Percentiles rank a stretch among this genome's conserved stretches.
Conservation (phyloP, 2,329 filamentous ascomycete genomes). For the Microcera coccophila region DNA sequence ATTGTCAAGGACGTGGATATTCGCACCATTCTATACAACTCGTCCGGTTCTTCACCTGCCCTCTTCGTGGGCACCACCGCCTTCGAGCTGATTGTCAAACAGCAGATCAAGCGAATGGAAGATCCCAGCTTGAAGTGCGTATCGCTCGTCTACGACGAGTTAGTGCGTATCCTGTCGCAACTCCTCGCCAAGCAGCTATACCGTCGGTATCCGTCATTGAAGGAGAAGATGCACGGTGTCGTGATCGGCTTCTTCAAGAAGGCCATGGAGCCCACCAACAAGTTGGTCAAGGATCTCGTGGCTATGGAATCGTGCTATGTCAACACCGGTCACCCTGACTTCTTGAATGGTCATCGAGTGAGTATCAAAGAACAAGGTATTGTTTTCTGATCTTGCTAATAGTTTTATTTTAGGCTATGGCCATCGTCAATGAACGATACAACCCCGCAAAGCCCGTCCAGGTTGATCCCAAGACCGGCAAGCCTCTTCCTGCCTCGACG, state of each 20-base stretch:
- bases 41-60: slow-evolving; percentile 93
- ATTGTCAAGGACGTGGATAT: slow-evolving; percentile 97
- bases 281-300: slow-evolving; percentile 88
- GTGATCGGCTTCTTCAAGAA: slow-evolving; percentile 97
- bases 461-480: slow-evolving; percentile 97
- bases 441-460: slow-evolving; percentile 79
- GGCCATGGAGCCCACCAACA: slow-evolving; percentile 96
- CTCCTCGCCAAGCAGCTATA: slow-evolving; percentile 85
- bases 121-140: slow-evolving; percentile 97
- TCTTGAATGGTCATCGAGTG: slow-evolving; percentile 88
- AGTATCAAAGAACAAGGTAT: slow-evolving; percentile 25
- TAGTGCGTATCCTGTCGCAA: slow-evolving; percentile 91
- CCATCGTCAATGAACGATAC: slow-evolving; percentile 92
- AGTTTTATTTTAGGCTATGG: slow-evolving; percentile 73
- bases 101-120: slow-evolving; percentile 94
- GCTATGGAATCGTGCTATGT: slow-evolving; percentile 96
- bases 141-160: slow-evolving; percentile 92
- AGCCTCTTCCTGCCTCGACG: slow-evolving; percentile 68
- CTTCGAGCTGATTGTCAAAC: slow-evolving; percentile 98
- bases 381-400: slow-evolving; percentile 6
- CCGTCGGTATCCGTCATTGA: slow-evolving; percentile 86
- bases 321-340: slow-evolving; percentile 97
- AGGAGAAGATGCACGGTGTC: slow-evolving; percentile 93
- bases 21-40: slow-evolving; percentile 95
- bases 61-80: slow-evolving; percentile 96